phyloP scores from a whole-genome alignment of 73 alveolate species.

The Stentor coeruleus region DNA sequence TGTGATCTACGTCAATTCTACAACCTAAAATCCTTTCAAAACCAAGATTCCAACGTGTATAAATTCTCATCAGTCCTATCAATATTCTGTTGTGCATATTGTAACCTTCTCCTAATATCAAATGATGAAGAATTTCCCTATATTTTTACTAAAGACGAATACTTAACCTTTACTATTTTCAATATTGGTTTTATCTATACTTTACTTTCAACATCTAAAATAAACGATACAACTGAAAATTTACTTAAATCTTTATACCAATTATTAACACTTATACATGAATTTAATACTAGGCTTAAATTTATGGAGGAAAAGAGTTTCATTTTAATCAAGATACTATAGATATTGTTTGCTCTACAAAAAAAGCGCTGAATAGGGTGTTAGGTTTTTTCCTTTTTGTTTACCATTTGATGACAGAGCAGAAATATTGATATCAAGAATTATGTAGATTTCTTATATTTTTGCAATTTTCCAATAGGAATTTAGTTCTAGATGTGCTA shows the following conservation, averaged over 20 bases:
- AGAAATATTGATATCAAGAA: conserved; percentile 31
- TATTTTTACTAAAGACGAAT: conserved; percentile 7
- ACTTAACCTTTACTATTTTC: background rate
- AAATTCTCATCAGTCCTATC: background rate
- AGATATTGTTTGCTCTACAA: conserved; percentile 28
- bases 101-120: background rate
- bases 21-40: background rate
- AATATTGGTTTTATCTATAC: background rate
- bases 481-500: too few species aligned
- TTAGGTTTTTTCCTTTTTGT: conserved; percentile 61
- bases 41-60: background rate
- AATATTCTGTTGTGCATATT: conserved; percentile 5
- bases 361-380: conserved; percentile 30
- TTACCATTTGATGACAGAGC: conserved; percentile 70
- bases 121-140: conserved; percentile 23
- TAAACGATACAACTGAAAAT: background rate
- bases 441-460: conserved; percentile 35
- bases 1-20: conserved; percentile 36
- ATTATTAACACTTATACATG: conserved; percentile 28
- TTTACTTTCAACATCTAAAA: background rate
- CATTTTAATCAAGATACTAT: conserved; percentile 31
- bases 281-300: conserved; percentile 16
- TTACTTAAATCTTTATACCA: background rate
- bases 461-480: too few species aligned
- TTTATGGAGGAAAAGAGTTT: conserved; percentile 21